Base-by-base conservation (phyloP, 805 yeast species). In the Yamadazyma laniorum region DNA sequence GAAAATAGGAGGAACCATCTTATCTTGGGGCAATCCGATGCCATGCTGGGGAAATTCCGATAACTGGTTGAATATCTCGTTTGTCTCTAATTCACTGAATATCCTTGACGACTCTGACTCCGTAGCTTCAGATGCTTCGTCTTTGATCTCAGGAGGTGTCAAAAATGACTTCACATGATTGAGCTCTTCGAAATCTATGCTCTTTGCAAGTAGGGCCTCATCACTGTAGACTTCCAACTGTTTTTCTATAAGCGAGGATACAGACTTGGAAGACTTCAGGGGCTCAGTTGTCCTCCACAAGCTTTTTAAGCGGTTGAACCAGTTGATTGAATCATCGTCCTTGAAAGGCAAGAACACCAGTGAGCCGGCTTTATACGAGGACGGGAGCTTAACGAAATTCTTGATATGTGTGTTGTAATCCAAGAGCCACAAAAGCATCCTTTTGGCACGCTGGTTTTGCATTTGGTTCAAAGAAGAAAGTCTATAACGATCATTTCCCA, bases 341-440 rank as follows among this genome's bases (percentile, higher is more conserved):
- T 51, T 49, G 38, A 35, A 56, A 2, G 69, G 69, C 3, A 62
- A 18, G 18, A 53, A 45, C 3, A 35, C 31, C 4, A 35, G 29
- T 7, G 36, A 16, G 0, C 40, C 42, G 5, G 45, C 18, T 16
- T 35, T 29, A 18, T 18, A 35, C 5, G 11, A 3, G 2, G 40
- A 44, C 1, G 59, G 55, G 4, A 61, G 35, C 17, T 43, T 39
- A 18, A 63, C 40, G 12, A 29, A 22, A 22, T 51, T 50, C 6
- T 41, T 43, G 16, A 45, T 29, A 36, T 60, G 66, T 19, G 54
- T 44, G 37, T 61, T 63, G 46, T 52, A 61, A 46, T 67, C 58
- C 34, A 70, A 50, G 16, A 51, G 39, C 74, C 74, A 67, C 35
- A 67, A 42, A 22, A 70, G 43, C 15, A 68, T 53, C 32, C 74